Base-by-base conservation (phyloP, 2,329 filamentous ascomycete genomes). In the Epicoccum sorghinum region DNA sequence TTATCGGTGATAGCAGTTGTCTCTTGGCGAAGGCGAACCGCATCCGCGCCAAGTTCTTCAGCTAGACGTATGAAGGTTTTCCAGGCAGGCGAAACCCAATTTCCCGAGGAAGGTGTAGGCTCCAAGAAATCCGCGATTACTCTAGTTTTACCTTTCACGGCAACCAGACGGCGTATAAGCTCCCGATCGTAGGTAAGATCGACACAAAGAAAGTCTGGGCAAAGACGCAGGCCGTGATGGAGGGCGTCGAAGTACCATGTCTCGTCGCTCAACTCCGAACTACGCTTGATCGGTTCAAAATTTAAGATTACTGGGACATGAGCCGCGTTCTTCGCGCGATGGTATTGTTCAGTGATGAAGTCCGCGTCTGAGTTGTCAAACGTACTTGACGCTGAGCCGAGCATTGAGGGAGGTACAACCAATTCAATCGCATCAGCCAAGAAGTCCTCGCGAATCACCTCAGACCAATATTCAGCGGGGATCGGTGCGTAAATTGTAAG, bases 121-220 rank as follows among this genome's bases (percentile, higher is more conserved):
- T 32, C 27, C 6, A 14, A 5, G n/a, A 33, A 43, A 8, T 43
- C 41, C 7, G 41, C 41, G 9, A 43, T 35, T 7, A 43, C 30
- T 6, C 9, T 33, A 9, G 41, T 43, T 10, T 14, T 33, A 8
- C 41, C 41, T 33, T 35, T 43, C 10, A 33, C 29, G 6, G 43
- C 33, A 4, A 25, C 24, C 22, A 46, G 13, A 3, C 30, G 24
- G 7, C 13, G 18, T n/a, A 46, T 46, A 12, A 29, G 7, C 10
- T 22, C 23, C 18, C 23, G 22, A 13, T 46, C 35, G 14, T 18
- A 33, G 29, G 6, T 27, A 10, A 46, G 32, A 37, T 46, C 43
- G 12, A 46, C 43, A 46, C 43, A 46, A n/a, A 46, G 35, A 23
- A 37, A 38, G 7, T 46, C 43, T 4, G 43, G 43, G 13, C 29